Conservation (phyloP, 2,329 filamentous ascomycete species). For the Cladosporium colombiae region DNA sequence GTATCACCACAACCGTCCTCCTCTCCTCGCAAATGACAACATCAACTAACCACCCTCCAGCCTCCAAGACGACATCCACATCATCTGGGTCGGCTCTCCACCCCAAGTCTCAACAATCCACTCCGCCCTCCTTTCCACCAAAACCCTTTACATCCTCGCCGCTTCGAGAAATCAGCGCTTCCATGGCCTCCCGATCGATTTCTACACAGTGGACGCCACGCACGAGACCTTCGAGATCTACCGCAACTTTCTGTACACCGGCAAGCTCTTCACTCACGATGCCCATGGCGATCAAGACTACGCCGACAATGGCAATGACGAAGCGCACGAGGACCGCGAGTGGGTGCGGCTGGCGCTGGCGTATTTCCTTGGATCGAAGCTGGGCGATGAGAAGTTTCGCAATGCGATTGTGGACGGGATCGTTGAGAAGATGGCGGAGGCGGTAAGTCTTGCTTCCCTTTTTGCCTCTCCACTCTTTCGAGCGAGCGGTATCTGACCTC, state of each 20-base stretch:
- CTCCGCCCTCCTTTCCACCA: slow-evolving; percentile 19
- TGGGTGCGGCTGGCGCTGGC: slow-evolving; percentile 25
- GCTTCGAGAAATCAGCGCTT: background rate
- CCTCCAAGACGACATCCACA: slow-evolving; percentile 24
- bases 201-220: background rate
- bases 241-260: slow-evolving; percentile 29
- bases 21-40: background rate
- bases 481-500: too few species aligned
- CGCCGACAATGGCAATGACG: slow-evolving; percentile 11
- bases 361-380: slow-evolving; percentile 31
- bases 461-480: too few species aligned
- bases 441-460: too few species aligned
- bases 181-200: background rate
- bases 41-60: slow-evolving; percentile 8
- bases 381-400: slow-evolving; percentile 31
- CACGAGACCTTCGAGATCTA: slow-evolving; percentile 27
- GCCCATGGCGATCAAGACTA: slow-evolving; percentile 21
- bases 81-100: slow-evolving; percentile 26
- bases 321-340: slow-evolving; percentile 24
- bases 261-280: slow-evolving; percentile 4
- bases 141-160: slow-evolving; percentile 9
- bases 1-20: background rate
- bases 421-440: slow-evolving; percentile 19
- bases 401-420: slow-evolving; percentile 30
- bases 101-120: slow-evolving; percentile 23